Base-by-base conservation (phyloP, 139 green algal genomes). In the Haematococcus lacustris region DNA sequence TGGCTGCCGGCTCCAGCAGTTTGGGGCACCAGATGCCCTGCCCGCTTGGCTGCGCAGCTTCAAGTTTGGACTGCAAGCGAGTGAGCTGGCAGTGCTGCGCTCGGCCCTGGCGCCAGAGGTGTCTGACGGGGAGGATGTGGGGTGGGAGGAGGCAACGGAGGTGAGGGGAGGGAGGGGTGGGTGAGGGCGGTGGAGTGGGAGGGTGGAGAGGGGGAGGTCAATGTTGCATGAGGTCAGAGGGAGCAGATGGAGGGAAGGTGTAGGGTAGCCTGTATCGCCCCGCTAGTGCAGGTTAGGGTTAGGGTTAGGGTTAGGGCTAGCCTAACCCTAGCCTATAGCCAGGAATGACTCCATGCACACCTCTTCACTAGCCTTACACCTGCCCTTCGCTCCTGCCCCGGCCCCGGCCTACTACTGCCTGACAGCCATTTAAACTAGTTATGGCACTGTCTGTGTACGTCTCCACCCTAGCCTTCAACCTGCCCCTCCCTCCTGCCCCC, bases 131-230 rank as follows among this genome's bases (percentile, higher is more conserved):
- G 67, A 57, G 23, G 71, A 80, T 40, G 72, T 83, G 28, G 68
- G 76, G 21, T 88, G 83, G 85, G 80, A 88, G 80, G 85, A 88
- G 76, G 64, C 38, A 34, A 81, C 71, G 2, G 82, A 88, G 67
- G 68, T 66, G 38, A 63, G 43, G 17, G 30, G 50, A n/a, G 17
- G 41, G 32, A 6, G 41, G 67, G 43, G 67, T 35, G 67, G 43
- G 67, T 37, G 30, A 51, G 30, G 21, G 13, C 53, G 30, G 47
- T 57, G 47, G 47, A 21, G 47, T 13, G 66, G 21, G 37, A 60
- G 17, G 66, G 33, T 28, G 64, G 13, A 50, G 64, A n/a, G 64
- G n/a, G 64, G 9, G 33, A 7, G 64, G 64, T 33, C 26, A 32
- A 66, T 25, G 47, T 13, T 57, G 13, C 59, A 66, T 35, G n/a